Evolutionary conservation across 1,139 yeast species (phyloP), one percentile per base, ranked within the genome.

Genomic region (Kodamaea sp.): DNA sequence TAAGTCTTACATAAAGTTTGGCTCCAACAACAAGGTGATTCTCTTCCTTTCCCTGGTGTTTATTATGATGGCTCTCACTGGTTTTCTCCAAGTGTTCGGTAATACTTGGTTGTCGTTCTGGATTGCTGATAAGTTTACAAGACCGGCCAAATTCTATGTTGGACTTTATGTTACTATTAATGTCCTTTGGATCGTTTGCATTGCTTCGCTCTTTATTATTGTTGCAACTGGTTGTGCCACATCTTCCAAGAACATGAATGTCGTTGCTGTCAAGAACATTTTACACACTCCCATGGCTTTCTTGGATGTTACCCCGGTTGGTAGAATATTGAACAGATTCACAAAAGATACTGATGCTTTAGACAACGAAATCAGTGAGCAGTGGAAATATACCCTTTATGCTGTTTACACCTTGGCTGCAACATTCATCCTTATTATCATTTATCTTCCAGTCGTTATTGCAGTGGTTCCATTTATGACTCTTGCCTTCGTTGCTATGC

Each of bases 41-140:
- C n/a, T 18, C 21, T 18, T 18, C 9, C 9, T 26, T n/a, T 14
- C 22, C 5, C 14, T 14, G 4, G 15, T 26, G 15, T 4, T 18
- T 5, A 7, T 41, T 15, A 43, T 50, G 28, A 50, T 51, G 60
- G 6, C 49, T 1, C 44, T 80, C 7, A 58, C 78, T 4, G 74
- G 87, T 0, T 86, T 85, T 51, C 67, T 73, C 41, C 72, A 67
- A 33, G 58, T 85, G 22, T 84, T 86, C 53, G 71, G 84, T 20
- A 84, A 83, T 47, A 81, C 83, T 15, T 89, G 96, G 95, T 66
- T 89, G 41, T 82, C 96, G 0, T 89, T 77, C 57, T 89, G 97
- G 97, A 71, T 84, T 4, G 73, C 71, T 11, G 35, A 67, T 32
- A 80, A 75, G 53, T 87, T 83, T 49, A 37, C 51, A 2, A 26